phyloP scores from a whole-genome alignment of 345 rosid genomes.

The Fremontodendron californicum region DNA sequence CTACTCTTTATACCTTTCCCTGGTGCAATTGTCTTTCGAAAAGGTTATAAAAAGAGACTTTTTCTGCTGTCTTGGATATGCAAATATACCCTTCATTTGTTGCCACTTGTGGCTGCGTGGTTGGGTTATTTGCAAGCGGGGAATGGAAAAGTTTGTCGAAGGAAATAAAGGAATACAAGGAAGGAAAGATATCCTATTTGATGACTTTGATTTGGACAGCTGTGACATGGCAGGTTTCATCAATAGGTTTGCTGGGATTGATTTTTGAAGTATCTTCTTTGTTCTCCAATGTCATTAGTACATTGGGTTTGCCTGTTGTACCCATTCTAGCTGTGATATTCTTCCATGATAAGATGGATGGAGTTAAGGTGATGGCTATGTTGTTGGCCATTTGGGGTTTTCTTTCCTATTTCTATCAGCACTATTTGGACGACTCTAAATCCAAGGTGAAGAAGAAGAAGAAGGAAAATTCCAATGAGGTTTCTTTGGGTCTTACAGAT shows the following conservation, averaged over 20 bases:
- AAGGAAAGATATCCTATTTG: constrained; percentile 37
- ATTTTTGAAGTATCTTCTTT: constrained; percentile 48
- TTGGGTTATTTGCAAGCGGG: constrained; percentile 43
- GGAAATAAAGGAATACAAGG: constrained; percentile 35
- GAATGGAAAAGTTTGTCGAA: constrained; percentile 37
- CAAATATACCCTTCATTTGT: constrained; percentile 41
- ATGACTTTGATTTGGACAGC: constrained; percentile 53
- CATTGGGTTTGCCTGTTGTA: constrained; percentile 41
- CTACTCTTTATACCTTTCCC: constrained; percentile 44
- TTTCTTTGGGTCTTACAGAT: background rate
- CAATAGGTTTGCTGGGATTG: constrained; percentile 44
- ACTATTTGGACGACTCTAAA: constrained; percentile 34
- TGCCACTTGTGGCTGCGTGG: constrained; percentile 37
- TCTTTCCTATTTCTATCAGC: constrained; percentile 46
- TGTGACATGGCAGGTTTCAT: constrained; percentile 43
- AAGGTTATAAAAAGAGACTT: constrained; percentile 39
- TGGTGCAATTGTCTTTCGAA: constrained; percentile 41
- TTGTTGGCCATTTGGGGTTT: constrained; percentile 53
- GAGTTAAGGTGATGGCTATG: constrained; percentile 49
- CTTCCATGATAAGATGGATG: constrained; percentile 55
- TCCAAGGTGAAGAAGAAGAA: background rate
- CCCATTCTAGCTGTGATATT: constrained; percentile 50
- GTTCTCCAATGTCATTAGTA: constrained; percentile 51
- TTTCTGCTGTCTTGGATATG: constrained; percentile 42
- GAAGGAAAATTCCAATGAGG: background rate